These are phyloP conservation scores for Mycena amicta DNA, from an alignment of 768 basidiomycete species.

Conservation along the genomic window DNA sequence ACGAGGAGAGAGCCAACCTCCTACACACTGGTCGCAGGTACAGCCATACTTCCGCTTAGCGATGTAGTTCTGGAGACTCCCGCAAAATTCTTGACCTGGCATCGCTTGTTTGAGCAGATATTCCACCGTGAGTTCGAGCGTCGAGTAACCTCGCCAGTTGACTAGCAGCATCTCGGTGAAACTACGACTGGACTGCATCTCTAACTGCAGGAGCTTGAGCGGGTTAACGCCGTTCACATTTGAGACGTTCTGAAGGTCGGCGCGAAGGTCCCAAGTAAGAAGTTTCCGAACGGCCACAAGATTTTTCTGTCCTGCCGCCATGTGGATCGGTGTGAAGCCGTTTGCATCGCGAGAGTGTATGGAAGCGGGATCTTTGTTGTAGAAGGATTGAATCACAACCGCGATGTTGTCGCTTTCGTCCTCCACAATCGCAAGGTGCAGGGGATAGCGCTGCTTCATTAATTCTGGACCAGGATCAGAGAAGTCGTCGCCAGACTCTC, in stretches of 20 bases:
- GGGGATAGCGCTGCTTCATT: constrained; percentile 5
- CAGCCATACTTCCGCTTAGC: constrained; percentile 9
- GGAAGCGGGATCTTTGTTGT: constrained; percentile 10
- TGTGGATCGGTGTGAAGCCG: constrained; percentile 20
- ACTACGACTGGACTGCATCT: constrained; percentile 11
- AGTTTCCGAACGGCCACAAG: constrained; percentile 14
- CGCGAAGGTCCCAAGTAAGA: constrained; percentile 13
- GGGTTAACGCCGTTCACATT: constrained; percentile 19
- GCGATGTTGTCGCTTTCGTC: constrained; percentile 5
- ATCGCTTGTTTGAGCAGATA: constrained; percentile 23
- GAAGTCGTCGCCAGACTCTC: constrained; percentile 2
- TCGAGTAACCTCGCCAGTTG: constrained; percentile 16
- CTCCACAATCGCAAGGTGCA: constrained; percentile 10
- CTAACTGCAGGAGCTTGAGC: constrained; percentile 8
- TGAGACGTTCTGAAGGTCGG: constrained; percentile 12
- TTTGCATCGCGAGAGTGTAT: constrained; percentile 15
- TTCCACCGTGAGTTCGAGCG: constrained; percentile 9
- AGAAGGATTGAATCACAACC: constrained; percentile 2
- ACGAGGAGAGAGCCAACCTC: constrained; percentile 12
- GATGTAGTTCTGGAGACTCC: background rate
- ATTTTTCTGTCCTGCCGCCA: constrained; percentile 9
- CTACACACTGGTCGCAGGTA: constrained; percentile 2
- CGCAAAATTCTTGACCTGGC: constrained; percentile 15
- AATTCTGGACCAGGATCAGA: background rate
- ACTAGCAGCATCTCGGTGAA: constrained; percentile 17